phyloP scores from a whole-genome alignment of 140 eudicot genomes.

The Oenanthe javanica region DNA sequence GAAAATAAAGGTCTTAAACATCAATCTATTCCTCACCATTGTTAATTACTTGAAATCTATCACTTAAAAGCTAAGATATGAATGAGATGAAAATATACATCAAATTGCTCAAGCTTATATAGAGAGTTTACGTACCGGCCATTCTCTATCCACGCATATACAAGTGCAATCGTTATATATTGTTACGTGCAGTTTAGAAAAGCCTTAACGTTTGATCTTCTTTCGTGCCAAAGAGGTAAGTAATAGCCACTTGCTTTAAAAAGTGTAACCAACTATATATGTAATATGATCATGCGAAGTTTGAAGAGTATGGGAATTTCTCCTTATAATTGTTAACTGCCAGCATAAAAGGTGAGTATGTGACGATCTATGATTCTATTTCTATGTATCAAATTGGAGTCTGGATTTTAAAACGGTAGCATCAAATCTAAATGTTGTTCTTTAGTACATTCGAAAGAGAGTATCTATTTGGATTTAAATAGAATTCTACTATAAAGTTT shows the following conservation, averaged over 20 bases:
- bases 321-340: neutral
- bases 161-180: neutral
- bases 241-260: neutral
- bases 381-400: neutral
- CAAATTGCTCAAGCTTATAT: neutral
- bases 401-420: neutral
- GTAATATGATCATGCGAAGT: neutral
- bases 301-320: neutral
- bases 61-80: neutral
- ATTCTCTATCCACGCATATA: too few species aligned
- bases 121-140: neutral
- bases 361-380: too few species aligned
- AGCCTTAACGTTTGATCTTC: neutral
- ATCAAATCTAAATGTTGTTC: neutral
- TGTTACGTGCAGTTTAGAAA: neutral
- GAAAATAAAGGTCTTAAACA: neutral
- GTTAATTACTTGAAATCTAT: too few species aligned
- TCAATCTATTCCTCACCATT: neutral
- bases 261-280: neutral
- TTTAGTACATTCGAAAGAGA: neutral
- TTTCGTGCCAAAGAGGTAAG: neutral
- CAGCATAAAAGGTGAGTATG: neutral
- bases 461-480: neutral
- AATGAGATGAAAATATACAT: neutral
- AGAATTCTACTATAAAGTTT: neutral